These are phyloP conservation scores for Fomitopsis schrenkii DNA, from an alignment of 1,284 basidiomycete species.

Conservation along the genomic window DNA sequence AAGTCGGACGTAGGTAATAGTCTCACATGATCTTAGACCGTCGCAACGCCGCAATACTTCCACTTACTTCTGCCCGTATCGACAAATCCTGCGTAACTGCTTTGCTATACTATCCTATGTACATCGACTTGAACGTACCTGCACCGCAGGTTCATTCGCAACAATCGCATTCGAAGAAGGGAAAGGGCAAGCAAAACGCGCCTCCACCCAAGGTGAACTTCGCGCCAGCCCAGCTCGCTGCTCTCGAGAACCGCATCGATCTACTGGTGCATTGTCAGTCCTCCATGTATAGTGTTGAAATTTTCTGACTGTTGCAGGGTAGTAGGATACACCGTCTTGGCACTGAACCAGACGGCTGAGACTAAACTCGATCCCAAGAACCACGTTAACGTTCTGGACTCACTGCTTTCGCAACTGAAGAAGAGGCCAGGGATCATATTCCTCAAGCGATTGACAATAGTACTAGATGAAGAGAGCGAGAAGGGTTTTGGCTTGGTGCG, in stretches of 20 bases:
- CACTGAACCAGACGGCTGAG: conserved; percentile 63
- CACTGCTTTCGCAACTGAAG: conserved; percentile 49
- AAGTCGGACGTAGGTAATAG: no score
- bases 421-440: conserved; percentile 53
- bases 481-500: conserved; percentile 75
- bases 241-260: conserved; percentile 40
- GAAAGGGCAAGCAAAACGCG: conserved; percentile 35
- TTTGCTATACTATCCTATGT: conserved; percentile 23
- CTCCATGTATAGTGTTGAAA: background rate
- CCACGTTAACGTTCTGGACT: conserved; percentile 57
- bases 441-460: conserved; percentile 67
- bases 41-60: no score
- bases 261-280: conserved; percentile 41
- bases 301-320: conserved; percentile 18
- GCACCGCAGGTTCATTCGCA: conserved; percentile 24
- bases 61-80: no score
- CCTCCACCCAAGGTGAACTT: conserved; percentile 22
- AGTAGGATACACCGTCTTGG: conserved; percentile 81
- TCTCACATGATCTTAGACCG: no score
- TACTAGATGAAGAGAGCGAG: conserved; percentile 74
- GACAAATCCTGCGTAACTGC: no score
- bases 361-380: conserved; percentile 67
- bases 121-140: conserved; percentile 40
- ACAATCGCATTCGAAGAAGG: conserved; percentile 30
- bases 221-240: conserved; percentile 34